These are phyloP conservation scores for Mycena pura DNA, from an alignment of 768 basidiomycete species.

Conservation along the genomic window DNA sequence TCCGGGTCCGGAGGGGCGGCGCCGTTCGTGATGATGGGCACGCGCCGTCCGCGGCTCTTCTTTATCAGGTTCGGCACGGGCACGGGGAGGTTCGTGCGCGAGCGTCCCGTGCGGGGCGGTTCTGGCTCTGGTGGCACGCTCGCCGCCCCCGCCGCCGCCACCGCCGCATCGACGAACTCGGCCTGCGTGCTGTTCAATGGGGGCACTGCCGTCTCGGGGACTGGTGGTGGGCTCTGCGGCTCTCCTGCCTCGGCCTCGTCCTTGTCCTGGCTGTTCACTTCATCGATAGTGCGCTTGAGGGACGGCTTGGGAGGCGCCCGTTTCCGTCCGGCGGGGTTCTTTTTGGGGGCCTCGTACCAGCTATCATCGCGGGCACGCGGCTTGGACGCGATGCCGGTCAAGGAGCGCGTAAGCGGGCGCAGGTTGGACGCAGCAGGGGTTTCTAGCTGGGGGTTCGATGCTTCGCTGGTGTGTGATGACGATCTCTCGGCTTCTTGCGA, in stretches of 20 bases:
- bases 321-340: constrained; percentile 4
- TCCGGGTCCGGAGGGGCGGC: constrained; percentile 11
- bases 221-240: background rate
- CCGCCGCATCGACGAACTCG: constrained; percentile 5
- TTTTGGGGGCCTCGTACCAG: constrained; percentile 21
- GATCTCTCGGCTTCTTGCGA: constrained; percentile 1
- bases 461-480: background rate
- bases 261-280: too few species aligned
- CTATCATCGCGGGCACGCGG: constrained; percentile 20
- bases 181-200: constrained; percentile 8
- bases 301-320: constrained; percentile 8
- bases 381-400: constrained; percentile 19
- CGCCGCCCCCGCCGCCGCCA: background rate
- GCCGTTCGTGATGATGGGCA: constrained; percentile 52
- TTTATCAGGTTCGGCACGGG: constrained; percentile 75
- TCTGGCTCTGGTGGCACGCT: too few species aligned
- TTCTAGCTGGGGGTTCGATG: too few species aligned
- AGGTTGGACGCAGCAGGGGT: background rate
- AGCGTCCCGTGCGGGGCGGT: background rate
- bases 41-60: constrained; percentile 71
- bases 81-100: constrained; percentile 47
- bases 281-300: constrained; percentile 18
- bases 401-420: constrained; percentile 16
- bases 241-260: constrained; percentile 16
- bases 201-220: background rate